Base-by-base conservation (phyloP, 2,329 filamentous ascomycete genomes). In the Tympanopsis confertula region DNA sequence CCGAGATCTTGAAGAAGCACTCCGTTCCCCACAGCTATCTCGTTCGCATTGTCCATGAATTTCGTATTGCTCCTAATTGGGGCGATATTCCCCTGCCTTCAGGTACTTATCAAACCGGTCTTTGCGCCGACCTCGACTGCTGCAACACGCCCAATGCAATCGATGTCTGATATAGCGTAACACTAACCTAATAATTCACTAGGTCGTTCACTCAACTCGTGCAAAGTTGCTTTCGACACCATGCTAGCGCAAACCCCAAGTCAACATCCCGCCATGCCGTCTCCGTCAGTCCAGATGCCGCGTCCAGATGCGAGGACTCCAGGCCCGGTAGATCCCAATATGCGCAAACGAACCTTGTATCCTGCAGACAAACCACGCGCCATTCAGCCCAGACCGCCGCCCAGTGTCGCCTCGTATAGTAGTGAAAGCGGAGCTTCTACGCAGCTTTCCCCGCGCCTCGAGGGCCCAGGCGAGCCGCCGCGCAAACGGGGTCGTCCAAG, bases 401-500 rank as follows among this genome's bases (percentile, higher is more conserved):
- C 51, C 20, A 54, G 52, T 35, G 51, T 47, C 20, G 51, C 50
- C 19, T 52, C 52, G 17, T 55, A 54, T 36, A 51, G 50, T 36
- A 54, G 51, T 36, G 56, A 58, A 45, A 53, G 51, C 41, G 47
- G 51, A 13, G 47, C 51, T 13, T 52, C 55, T 1, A 49, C 50
- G 15, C 53, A 54, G 33, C 45, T 59, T 19, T 58, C 59, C 17
- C 57, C 57, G 13, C 43, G 51, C 18, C 41, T 53, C 12, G 57
- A 59, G 19, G 41, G 39, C 19, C 28, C 45, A 4, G 49, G 50
- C 26, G 56, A 61, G 36, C 56, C 53, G 22, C 57, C 52, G 38
- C 51, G 56, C 33, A 62, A 62, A 54, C 51, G 60, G 39, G 59
- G 59, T n/a, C 55, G 59, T 13, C 59, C 59, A 41, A 63, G 51